phyloP scores from a whole-genome alignment of 768 basidiomycete species.

The Mycena sanguinolenta region DNA sequence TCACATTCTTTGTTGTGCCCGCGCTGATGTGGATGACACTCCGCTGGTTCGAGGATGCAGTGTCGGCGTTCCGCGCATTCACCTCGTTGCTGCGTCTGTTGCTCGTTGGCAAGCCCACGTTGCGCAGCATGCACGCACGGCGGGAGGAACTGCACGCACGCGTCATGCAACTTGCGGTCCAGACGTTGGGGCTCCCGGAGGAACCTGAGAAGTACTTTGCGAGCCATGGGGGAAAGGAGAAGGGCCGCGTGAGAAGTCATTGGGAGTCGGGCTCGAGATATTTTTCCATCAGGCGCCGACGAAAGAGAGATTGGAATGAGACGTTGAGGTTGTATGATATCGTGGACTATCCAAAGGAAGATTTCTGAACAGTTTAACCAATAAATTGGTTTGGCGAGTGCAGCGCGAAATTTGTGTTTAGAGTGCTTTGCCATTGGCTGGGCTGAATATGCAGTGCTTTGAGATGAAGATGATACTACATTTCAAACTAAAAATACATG shows the following conservation, averaged over 20 bases:
- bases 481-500: slow-evolving; percentile 15
- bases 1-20: slow-evolving; percentile 75
- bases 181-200: slow-evolving; percentile 69
- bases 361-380: slow-evolving; percentile 24
- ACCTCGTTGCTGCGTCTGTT: slow-evolving; percentile 72
- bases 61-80: slow-evolving; percentile 84
- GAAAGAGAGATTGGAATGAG: slow-evolving; percentile 94
- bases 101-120: slow-evolving; percentile 67
- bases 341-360: slow-evolving; percentile 82
- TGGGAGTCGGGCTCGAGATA: slow-evolving; percentile 84
- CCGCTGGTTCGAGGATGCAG: slow-evolving; percentile 89
- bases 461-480: slow-evolving; percentile 15
- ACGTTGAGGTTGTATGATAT: slow-evolving; percentile 85
- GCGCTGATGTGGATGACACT: slow-evolving; percentile 90
- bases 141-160: slow-evolving; percentile 73
- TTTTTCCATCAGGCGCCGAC: slow-evolving; percentile 81
- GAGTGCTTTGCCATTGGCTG: too few species aligned
- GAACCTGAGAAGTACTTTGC: slow-evolving; percentile 79
- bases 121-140: slow-evolving; percentile 65
- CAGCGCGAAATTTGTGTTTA: too few species aligned
- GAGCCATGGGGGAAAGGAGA: slow-evolving; percentile 71
- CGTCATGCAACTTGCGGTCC: slow-evolving; percentile 74
- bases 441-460: too few species aligned
- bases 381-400: too few species aligned
- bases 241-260: slow-evolving; percentile 73